Percentiles rank a stretch among this genome's conserved stretches.
These are phyloP conservation scores for Tylopilus vinaceipallidus DNA, from an alignment of 768 basidiomycete species.

Conservation along the genomic window DNA sequence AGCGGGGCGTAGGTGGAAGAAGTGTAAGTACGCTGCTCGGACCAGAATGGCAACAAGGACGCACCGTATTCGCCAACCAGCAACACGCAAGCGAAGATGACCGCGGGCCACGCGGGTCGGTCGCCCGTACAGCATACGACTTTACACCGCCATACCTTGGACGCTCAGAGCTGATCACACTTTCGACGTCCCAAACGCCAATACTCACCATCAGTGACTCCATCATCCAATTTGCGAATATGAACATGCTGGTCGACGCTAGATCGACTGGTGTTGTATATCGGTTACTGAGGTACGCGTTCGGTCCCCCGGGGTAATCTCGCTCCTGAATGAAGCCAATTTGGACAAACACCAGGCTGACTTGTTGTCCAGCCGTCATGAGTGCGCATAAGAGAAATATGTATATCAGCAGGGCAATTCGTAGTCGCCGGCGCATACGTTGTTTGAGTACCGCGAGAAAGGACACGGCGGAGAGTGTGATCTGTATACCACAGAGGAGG, in stretches of 20 bases:
- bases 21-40: background rate
- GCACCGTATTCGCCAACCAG: constrained; percentile 14
- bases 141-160: constrained; percentile 24
- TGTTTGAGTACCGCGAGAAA: constrained; percentile 18
- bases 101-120: constrained; percentile 3
- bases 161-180: background rate
- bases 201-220: constrained; percentile 20
- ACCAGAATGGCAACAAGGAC: background rate
- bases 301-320: constrained; percentile 18
- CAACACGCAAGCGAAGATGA: constrained; percentile 6
- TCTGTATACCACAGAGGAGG: constrained; percentile 20
- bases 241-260: constrained; percentile 10
- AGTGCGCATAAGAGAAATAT: constrained; percentile 10
- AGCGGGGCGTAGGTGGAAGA: background rate
- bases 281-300: background rate
- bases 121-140: constrained; percentile 16
- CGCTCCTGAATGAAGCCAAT: constrained; percentile 11
- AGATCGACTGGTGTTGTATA: background rate
- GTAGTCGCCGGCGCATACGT: constrained; percentile 5
- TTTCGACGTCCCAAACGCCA: background rate
- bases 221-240: constrained; percentile 23
- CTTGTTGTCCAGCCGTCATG: constrained; percentile 18
- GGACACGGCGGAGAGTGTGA: constrained; percentile 19
- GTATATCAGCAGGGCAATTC: constrained; percentile 14
- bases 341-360: constrained; percentile 14